A percentile compares a stretch with the other conserved stretches of the same genome.
phyloP scores from a whole-genome alignment of 352 stramenopile genomes.

The Pseudoperonospora humuli region DNA sequence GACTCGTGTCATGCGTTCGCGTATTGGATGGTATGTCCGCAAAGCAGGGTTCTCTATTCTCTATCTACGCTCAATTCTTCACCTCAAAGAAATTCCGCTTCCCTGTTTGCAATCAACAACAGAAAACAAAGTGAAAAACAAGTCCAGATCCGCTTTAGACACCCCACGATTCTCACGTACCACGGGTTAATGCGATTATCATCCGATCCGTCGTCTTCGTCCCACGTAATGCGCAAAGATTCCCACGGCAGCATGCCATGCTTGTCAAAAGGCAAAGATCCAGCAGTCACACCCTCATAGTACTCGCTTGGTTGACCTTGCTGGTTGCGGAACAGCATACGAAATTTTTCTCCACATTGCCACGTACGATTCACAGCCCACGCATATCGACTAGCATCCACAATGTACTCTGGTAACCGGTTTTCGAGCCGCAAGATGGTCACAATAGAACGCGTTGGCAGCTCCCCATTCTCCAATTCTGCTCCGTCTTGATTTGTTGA shows the following conservation, averaged over 20 bases:
- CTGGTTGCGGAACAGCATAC: slow-evolving; percentile 69
- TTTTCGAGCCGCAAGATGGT: slow-evolving; percentile 80
- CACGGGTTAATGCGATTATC: slow-evolving; percentile 81
- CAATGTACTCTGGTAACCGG: slow-evolving; percentile 61
- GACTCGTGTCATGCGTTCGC: not conserved
- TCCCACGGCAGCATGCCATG: slow-evolving; percentile 76
- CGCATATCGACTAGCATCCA: slow-evolving; percentile 64
- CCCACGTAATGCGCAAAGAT: slow-evolving; percentile 70
- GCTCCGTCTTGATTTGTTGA: slow-evolving; percentile 3
- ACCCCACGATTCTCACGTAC: slow-evolving; percentile 30
- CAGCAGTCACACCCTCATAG: slow-evolving; percentile 56
- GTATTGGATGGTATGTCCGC: not conserved
- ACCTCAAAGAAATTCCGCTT: slow-evolving; percentile 34
- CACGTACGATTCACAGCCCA: slow-evolving; percentile 47
- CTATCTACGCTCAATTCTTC: slow-evolving; percentile 20
- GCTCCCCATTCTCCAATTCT: not conserved
- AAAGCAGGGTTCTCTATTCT: slow-evolving; percentile 16
- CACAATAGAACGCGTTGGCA: slow-evolving; percentile 30
- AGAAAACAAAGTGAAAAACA: slow-evolving; percentile 8
- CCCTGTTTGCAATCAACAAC: slow-evolving; percentile 33
- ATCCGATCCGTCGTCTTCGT: slow-evolving; percentile 77
- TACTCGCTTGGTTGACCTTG: slow-evolving; percentile 65
- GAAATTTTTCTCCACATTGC: slow-evolving; percentile 60
- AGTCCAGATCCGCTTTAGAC: not conserved
- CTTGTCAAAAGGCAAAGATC: slow-evolving; percentile 48